A percentile compares a stretch with the other conserved stretches of the same genome.
phyloP scores from a whole-genome alignment of 352 stramenopile genomes.

The Phytopythium ostracodes region DNA sequence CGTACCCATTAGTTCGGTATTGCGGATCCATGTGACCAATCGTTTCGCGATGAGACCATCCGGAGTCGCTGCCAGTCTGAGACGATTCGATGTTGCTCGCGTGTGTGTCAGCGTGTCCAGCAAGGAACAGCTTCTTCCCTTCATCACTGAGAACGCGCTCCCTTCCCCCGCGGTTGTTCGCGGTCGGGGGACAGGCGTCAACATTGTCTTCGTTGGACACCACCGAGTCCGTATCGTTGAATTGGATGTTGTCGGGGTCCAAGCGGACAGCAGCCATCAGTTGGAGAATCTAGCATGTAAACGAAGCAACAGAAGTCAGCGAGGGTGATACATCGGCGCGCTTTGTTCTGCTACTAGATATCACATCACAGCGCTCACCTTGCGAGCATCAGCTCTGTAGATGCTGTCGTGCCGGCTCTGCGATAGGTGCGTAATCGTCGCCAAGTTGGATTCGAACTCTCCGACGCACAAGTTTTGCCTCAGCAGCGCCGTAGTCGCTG shows the following conservation, averaged over 20 bases:
- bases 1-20: constrained; percentile 41
- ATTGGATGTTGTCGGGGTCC: constrained; percentile 77
- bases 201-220: constrained; percentile 41
- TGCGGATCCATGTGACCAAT: constrained; percentile 31
- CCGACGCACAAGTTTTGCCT: constrained; percentile 78
- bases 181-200: constrained; percentile 56
- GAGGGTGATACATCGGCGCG: neutral
- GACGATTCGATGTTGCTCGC: constrained; percentile 22
- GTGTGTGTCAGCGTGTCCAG: constrained; percentile 35
- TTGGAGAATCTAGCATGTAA: constrained; percentile 58
- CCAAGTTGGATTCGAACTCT: constrained; percentile 76
- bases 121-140: constrained; percentile 78
- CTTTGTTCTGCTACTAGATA: neutral
- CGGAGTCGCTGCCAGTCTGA: constrained; percentile 25
- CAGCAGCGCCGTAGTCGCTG: constrained; percentile 60
- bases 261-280: constrained; percentile 72
- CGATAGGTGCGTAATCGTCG: constrained; percentile 78
- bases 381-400: constrained; percentile 73
- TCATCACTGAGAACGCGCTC: constrained; percentile 81
- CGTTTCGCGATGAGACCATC: constrained; percentile 20
- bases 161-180: constrained; percentile 57
- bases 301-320: neutral
- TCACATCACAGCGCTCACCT: constrained; percentile 21
- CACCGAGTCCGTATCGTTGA: constrained; percentile 50
- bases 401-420: constrained; percentile 83